Evolutionary conservation across 2,329 filamentous ascomycete genomes (phyloP).

Genomic region (Metarhizium rileyi): DNA sequence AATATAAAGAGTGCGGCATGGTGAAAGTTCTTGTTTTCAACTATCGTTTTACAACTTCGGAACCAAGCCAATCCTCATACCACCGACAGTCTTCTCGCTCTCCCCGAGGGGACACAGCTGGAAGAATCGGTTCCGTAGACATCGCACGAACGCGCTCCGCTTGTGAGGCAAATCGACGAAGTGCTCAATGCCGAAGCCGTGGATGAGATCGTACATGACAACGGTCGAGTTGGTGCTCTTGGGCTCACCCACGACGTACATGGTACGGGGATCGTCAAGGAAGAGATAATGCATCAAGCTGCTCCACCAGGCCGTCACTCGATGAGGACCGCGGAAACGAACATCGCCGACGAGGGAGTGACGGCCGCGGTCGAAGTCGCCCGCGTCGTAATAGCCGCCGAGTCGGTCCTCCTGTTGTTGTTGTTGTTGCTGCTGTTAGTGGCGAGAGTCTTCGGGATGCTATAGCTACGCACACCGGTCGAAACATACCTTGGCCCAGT

Average conservation of each 20-base stretch:
- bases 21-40: background rate
- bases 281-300: slow-evolving; percentile 54
- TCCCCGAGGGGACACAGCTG: slow-evolving; percentile 52
- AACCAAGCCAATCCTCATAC: slow-evolving; percentile 41
- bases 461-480: too few species aligned
- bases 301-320: slow-evolving; percentile 52
- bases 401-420: slow-evolving; percentile 42
- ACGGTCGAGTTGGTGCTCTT: slow-evolving; percentile 61
- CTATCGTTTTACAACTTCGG: slow-evolving; percentile 37
- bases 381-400: slow-evolving; percentile 44
- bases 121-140: slow-evolving; percentile 59
- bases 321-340: slow-evolving; percentile 49
- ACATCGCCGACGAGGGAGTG: slow-evolving; percentile 51
- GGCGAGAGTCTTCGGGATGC: too few species aligned
- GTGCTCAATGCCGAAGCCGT: slow-evolving; percentile 63
- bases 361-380: slow-evolving; percentile 48
- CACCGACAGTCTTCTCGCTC: slow-evolving; percentile 45
- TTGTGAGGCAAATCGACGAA: slow-evolving; percentile 65
- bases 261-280: slow-evolving; percentile 50
- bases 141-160: slow-evolving; percentile 56
- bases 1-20: background rate
- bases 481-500: slow-evolving; percentile 54
- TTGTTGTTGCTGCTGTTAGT: background rate
- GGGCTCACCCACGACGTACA: slow-evolving; percentile 56
- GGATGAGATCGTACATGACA: slow-evolving; percentile 63